Evolutionary conservation across 1,284 basidiomycete genomes (phyloP), one percentile per base, ranked within the genome.

Genomic region (Bondarzewia mesenterica): DNA sequence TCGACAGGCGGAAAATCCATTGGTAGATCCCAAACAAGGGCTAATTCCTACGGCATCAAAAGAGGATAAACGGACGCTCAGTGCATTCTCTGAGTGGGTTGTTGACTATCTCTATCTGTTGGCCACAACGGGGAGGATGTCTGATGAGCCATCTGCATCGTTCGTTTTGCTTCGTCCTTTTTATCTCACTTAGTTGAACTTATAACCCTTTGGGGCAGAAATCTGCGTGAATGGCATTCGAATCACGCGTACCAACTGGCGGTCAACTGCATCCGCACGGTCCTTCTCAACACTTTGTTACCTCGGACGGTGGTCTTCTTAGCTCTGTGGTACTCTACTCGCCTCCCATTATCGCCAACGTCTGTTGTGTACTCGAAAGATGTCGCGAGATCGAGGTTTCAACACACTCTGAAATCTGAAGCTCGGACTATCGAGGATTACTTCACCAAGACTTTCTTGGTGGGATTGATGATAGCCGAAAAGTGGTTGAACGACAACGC

Each of bases 401-500:
- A 43, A 15, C 46, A 53, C 44, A 53, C 42, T 26, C 22, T 7
- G 42, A 43, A 15, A 29, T 5, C 26, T 53, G 42, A 45, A 40
- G 36, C 45, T 39, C 25, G 46, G 50, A 40, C 51, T 41, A 53
- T 62, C 16, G 63, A 67, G 43, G 62, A 65, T 10, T 60, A 67
- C 23, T 62, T 73, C 49, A 59, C 66, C 42, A 60, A 64, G 35
- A 52, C 63, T 15, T 73, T 80, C 51, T 59, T 73, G 10, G 57
- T 74, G 37, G 76, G 73, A 45, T 62, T 77, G 15, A 71, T 75
- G 55, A 64, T 82, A 42, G 68, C 77, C 6, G 73, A 75, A 55
- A 84, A 80, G 61, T 74, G 74, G 63, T 55, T 80, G 38, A 75
- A 81, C 46, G 80, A 83, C 51, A 63, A 66, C 50, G 62, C 69